These are phyloP conservation scores for Hypoxylon lienhwacheense DNA, from an alignment of 495 filamentous ascomycete genomes.

Conservation along the genomic window DNA sequence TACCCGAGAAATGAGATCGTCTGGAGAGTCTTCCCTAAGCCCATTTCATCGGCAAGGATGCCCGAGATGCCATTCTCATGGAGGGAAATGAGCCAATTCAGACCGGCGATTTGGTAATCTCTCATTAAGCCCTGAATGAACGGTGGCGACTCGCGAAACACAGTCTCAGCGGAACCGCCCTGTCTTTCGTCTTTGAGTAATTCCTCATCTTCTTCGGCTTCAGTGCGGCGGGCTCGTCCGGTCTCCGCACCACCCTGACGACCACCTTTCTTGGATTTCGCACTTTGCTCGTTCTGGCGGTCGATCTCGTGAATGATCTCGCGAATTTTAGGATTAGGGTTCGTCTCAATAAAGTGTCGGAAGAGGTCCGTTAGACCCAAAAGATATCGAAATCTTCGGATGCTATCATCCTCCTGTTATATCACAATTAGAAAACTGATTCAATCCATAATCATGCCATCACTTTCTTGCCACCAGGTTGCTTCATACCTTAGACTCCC, in stretches of 20 bases:
- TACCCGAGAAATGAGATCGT: slow-evolving; percentile 96
- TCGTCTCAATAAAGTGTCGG: slow-evolving; percentile 98
- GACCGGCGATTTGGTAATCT: slow-evolving; percentile 90
- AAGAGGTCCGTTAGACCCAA: slow-evolving; percentile 96
- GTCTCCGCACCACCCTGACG: slow-evolving; percentile 84
- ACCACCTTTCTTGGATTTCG: slow-evolving; percentile 65
- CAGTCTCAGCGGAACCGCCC: slow-evolving; percentile 79
- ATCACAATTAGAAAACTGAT: slow-evolving; percentile 26
- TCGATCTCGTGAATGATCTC: slow-evolving; percentile 93
- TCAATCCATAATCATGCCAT: slow-evolving; percentile 1
- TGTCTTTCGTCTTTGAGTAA: slow-evolving; percentile 87
- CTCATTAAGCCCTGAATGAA: slow-evolving; percentile 91
- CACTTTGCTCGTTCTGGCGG: slow-evolving; percentile 79
- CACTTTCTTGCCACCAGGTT: background rate
- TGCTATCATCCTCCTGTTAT: slow-evolving; percentile 86
- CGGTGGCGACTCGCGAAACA: slow-evolving; percentile 88
- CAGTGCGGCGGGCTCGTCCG: slow-evolving; percentile 81
- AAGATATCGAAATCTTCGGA: slow-evolving; percentile 92
- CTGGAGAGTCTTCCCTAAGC: slow-evolving; percentile 94
- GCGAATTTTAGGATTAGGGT: slow-evolving; percentile 87
- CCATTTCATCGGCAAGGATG: slow-evolving; percentile 98
- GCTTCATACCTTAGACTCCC: slow-evolving; percentile 79
- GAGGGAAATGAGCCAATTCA: slow-evolving; percentile 98
- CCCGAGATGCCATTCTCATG: slow-evolving; percentile 99
- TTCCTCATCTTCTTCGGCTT: slow-evolving; percentile 98